These are phyloP conservation scores for Aspergillus diversus DNA, from an alignment of 495 filamentous ascomycete species.

Conservation along the genomic window DNA sequence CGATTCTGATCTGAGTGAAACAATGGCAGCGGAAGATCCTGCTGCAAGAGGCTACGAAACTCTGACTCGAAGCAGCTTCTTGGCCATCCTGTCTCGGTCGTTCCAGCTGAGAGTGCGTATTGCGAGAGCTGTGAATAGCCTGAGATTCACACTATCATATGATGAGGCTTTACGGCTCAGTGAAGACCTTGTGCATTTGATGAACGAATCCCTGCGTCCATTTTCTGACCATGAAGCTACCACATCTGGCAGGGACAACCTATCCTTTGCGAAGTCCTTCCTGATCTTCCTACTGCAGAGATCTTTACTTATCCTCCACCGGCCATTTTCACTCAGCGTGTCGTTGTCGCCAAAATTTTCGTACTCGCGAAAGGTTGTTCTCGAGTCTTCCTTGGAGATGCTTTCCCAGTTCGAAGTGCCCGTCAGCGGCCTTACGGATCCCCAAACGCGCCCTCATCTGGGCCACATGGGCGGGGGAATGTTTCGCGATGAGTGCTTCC, in stretches of 20 bases:
- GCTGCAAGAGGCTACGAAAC: constrained; percentile 33
- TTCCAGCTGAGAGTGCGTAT: constrained; percentile 54
- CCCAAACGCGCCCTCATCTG: constrained; percentile 32
- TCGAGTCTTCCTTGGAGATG: constrained; percentile 55
- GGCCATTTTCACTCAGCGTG: constrained; percentile 55
- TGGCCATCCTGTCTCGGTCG: constrained; percentile 52
- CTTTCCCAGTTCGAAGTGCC: constrained; percentile 46
- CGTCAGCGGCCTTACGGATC: constrained; percentile 17
- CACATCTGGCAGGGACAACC: constrained; percentile 32
- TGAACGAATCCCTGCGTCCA: constrained; percentile 34
- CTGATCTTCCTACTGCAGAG: constrained; percentile 53
- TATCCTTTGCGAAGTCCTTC: constrained; percentile 38
- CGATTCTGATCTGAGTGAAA: constrained; percentile 57
- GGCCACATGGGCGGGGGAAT: constrained; percentile 41
- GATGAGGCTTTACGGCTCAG: constrained; percentile 53
- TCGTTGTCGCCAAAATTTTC: constrained; percentile 53
- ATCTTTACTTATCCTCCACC: constrained; percentile 57
- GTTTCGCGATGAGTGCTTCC: constrained; percentile 46
- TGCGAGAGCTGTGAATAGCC: constrained; percentile 50
- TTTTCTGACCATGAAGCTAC: constrained; percentile 33
- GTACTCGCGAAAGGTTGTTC: constrained; percentile 57
- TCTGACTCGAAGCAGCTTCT: constrained; percentile 57
- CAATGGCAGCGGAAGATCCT: constrained; percentile 38
- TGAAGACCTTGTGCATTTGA: constrained; percentile 39
- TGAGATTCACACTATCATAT: constrained; percentile 53